phyloP scores from a whole-genome alignment of 2,329 filamentous ascomycete genomes.

The Sordariomycetes sp. region DNA sequence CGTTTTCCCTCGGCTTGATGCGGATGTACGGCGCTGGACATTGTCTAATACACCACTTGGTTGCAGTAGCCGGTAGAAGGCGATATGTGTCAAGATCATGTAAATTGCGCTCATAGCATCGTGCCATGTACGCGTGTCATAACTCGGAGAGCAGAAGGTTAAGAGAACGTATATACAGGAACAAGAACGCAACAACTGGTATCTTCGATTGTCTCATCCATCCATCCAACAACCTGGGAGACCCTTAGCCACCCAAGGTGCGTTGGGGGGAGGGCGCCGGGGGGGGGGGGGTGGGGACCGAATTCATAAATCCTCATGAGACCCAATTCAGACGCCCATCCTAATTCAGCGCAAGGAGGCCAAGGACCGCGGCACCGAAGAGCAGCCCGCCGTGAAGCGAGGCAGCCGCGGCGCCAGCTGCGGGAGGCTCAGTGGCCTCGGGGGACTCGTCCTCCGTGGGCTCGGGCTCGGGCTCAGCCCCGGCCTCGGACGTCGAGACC shows the following conservation, averaged over 20 bases:
- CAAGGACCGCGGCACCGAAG: constrained; percentile 6
- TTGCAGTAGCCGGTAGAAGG: background rate
- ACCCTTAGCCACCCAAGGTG: background rate
- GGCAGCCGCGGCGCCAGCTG: background rate
- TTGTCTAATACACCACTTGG: too few species aligned
- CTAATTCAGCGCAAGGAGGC: constrained; percentile 7
- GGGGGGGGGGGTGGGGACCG: too few species aligned
- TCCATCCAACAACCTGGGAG: background rate
- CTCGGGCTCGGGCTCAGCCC: background rate
- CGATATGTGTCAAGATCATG: background rate
- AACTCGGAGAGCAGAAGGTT: background rate
- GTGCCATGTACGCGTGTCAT: background rate
- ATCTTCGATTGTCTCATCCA: background rate
- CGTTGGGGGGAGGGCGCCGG: too few species aligned
- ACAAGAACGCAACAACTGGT: background rate
- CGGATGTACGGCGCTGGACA: too few species aligned
- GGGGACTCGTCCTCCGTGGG: background rate
- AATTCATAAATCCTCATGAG: too few species aligned
- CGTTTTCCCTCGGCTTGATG: too few species aligned
- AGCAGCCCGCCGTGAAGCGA: constrained; percentile 7
- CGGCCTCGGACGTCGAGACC: too few species aligned
- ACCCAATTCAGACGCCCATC: background rate
- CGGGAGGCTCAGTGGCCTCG: background rate
- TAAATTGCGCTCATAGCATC: background rate
- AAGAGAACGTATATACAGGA: constrained; percentile 1